Evolutionary conservation across 495 filamentous ascomycete genomes (phyloP), one percentile per base, ranked within the genome.

Genomic region (Penicillium bovifimosum): DNA sequence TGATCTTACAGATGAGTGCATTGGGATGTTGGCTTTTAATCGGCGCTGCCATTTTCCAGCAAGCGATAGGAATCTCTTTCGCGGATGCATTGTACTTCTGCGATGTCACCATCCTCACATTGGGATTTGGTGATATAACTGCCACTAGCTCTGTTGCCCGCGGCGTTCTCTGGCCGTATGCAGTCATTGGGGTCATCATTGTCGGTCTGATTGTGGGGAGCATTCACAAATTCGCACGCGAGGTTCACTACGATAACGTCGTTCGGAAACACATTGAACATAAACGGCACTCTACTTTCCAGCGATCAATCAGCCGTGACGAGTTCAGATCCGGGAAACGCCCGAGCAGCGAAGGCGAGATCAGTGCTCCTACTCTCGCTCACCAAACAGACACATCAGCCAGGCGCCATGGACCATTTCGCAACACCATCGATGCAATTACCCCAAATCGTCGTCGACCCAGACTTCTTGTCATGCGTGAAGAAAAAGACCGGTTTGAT

Each of bases 171-270:
- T 84, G 96, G 27, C 90, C 91, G 0, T 96, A 85, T 57, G 83
- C 91, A 0, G 81, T 96, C 3, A 80, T 91, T 17, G 92, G 91
- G 6, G 86, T 96, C 41, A 83, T 92, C 40, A 91, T 86, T 50
- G 73, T 96, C 4, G 92, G 91, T 81, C 74, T 96, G 26, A 87
- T 95, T 20, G 84, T 96, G 28, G 83, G 84, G 13, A 92, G 88
- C 47, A 88, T 96, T 47, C 80, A 88, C 34, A 84, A 76, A 28
- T 89, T 88, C 51, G 79, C 80, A 2, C 51, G 61, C 16, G 81
- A 88, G 47, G 69, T 90, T 28, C 77, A 81, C 14, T 74, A 81
- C 40, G 81, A 84, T 47, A 86, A 89, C 20, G 73, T 91, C 29
- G 71, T 90, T 48, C 79, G 77, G 57, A 77, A 72, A 29, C 87